Conservation (phyloP, 768 basidiomycete genomes). For the Leccinellum luteum region DNA sequence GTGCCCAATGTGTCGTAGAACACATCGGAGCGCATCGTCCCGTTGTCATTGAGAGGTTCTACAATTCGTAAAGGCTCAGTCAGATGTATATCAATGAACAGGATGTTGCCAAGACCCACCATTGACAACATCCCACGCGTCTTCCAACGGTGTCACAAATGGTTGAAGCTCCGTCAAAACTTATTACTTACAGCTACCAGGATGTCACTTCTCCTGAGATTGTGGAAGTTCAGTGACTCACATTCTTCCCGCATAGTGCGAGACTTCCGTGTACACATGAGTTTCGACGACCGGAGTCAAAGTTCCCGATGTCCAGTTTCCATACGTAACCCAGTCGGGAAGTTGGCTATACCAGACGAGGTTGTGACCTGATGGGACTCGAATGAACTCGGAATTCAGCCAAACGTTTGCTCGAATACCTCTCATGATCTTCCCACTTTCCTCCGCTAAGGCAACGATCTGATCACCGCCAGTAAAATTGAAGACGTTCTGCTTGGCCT, state of each 20-base stretch:
- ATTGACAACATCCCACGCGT: constrained; percentile 23
- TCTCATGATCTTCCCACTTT: constrained; percentile 20
- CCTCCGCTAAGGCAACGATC: constrained; percentile 18
- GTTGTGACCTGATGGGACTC: constrained; percentile 14
- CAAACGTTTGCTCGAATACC: constrained; percentile 1
- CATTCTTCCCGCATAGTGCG: constrained; percentile 13
- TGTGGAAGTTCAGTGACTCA: not conserved
- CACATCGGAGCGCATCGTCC: constrained; percentile 50
- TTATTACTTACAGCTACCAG: constrained; percentile 12
- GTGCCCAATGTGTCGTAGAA: constrained; percentile 53
- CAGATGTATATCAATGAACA: not conserved
- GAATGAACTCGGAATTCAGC: not conserved
- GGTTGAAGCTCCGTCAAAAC: not conserved
- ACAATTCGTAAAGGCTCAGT: not conserved
- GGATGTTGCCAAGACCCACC: constrained; percentile 4
- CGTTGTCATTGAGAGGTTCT: constrained; percentile 48
- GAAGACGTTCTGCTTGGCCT: constrained; percentile 26
- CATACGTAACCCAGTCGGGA: constrained; percentile 16
- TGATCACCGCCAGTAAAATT: constrained; percentile 22
- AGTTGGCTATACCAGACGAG: constrained; percentile 19
- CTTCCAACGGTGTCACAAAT: constrained; percentile 4
- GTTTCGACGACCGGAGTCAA: constrained; percentile 17
- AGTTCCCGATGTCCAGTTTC: constrained; percentile 10
- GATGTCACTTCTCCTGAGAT: not conserved
- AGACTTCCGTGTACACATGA: constrained; percentile 18